Evolutionary conservation across 2,329 filamentous ascomycete species (phyloP).

Genomic region (Mycosphaerelloides madeirae): DNA sequence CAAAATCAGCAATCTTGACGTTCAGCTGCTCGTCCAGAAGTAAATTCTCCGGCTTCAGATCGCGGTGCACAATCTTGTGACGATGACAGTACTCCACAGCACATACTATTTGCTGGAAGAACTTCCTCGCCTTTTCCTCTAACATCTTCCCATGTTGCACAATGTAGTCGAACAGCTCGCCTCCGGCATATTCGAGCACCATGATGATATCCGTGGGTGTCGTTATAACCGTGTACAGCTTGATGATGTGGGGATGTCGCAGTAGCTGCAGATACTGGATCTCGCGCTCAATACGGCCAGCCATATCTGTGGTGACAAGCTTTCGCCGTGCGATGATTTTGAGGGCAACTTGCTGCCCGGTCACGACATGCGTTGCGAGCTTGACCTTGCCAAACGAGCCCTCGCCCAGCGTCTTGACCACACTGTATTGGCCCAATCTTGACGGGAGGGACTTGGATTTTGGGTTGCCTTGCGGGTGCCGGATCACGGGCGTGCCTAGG

Average conservation of each 20-base stretch:
- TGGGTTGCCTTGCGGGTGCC: conserved; percentile 26
- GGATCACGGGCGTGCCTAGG: conserved; percentile 19
- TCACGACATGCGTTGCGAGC: conserved; percentile 86
- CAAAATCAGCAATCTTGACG: conserved; percentile 98
- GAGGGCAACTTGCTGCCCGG: conserved; percentile 89
- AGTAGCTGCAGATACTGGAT: conserved; percentile 96
- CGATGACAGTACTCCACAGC: conserved; percentile 98
- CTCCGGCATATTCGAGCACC: conserved; percentile 96
- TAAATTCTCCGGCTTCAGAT: conserved; percentile 95
- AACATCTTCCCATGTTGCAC: conserved; percentile 89
- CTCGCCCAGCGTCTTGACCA: conserved; percentile 86
- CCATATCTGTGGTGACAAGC: conserved; percentile 95
- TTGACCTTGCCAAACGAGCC: conserved; percentile 99
- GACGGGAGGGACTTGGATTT: conserved; percentile 32
- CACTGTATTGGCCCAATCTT: conserved; percentile 85
- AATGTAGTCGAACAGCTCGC: conserved; percentile 96
- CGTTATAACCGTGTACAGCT: conserved; percentile 96
- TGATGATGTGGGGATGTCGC: conserved; percentile 97
- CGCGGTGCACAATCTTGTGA: conserved; percentile 97
- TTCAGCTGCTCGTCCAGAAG: conserved; percentile 92
- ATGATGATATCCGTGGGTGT: conserved; percentile 94
- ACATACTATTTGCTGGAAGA: conserved; percentile 99
- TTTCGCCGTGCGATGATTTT: conserved; percentile 98
- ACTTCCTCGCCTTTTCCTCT: conserved; percentile 87
- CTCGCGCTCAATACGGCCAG: conserved; percentile 92